Percentiles rank a stretch among this genome's conserved stretches.
Evolutionary conservation across 73 alveolate species (phyloP).

Genomic region (Paramecium caudatum): DNA sequence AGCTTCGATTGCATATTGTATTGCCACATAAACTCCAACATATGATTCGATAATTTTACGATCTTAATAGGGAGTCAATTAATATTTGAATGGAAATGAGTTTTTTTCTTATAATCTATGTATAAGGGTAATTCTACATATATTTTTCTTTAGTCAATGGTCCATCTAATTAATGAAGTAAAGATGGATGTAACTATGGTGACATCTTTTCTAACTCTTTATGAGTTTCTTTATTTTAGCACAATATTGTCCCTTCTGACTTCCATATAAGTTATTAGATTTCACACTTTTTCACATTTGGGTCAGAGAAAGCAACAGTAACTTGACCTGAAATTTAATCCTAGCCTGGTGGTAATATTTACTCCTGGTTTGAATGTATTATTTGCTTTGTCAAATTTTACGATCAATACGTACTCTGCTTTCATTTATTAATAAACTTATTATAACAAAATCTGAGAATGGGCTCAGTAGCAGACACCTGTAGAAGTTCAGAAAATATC

Average conservation of each 20-base stretch:
- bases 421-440: no score
- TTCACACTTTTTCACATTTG: not conserved
- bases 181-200: not conserved
- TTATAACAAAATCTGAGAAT: no score
- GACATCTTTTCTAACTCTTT: slow-evolving; percentile 63
- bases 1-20: slow-evolving; percentile 2
- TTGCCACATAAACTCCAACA: slow-evolving; percentile 54
- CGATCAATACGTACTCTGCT: not conserved
- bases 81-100: slow-evolving; percentile 18
- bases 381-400: slow-evolving; percentile 64
- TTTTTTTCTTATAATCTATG: slow-evolving; percentile 46
- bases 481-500: no score
- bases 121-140: slow-evolving; percentile 5
- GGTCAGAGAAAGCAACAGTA: not conserved
- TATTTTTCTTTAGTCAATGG: slow-evolving; percentile 16
- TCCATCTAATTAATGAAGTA: slow-evolving; percentile 21
- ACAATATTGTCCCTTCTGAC: slow-evolving; percentile 27
- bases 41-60: slow-evolving; percentile 49
- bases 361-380: slow-evolving; percentile 58
- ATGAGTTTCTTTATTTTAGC: slow-evolving; percentile 45
- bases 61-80: slow-evolving; percentile 29
- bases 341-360: not conserved
- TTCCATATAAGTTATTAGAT: slow-evolving; percentile 21
- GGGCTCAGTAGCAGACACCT: no score
- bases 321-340: slow-evolving; percentile 12